Conservation (phyloP, 106 monocot species). For the Dendrobium officinale region DNA sequence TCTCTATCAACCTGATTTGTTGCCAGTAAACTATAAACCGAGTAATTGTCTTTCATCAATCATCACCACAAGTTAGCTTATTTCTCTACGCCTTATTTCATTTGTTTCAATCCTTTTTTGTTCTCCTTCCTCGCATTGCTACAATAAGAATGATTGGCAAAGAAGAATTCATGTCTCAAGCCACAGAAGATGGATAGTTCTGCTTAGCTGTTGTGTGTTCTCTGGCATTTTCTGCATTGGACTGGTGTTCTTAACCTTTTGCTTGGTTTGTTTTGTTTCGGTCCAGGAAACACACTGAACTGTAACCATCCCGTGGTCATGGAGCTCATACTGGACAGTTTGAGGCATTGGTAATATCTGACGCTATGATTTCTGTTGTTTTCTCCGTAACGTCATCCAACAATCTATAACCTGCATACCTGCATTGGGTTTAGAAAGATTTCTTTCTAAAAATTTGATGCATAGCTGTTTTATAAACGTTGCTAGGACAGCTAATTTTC, state of each 20-base stretch:
- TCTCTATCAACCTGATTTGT: too few species aligned
- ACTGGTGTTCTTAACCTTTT: not conserved
- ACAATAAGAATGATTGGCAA: too few species aligned
- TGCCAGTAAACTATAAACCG: too few species aligned
- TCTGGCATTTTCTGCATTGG: not conserved
- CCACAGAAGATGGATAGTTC: too few species aligned
- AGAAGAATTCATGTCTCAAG: too few species aligned
- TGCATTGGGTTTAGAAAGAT: not conserved
- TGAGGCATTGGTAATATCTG: conserved; percentile 79
- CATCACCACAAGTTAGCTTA: too few species aligned
- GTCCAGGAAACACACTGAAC: conserved; percentile 89
- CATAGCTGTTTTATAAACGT: not conserved
- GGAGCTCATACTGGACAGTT: conserved; percentile 93
- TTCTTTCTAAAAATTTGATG: not conserved
- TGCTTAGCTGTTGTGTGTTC: not conserved
- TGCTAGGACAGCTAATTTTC: not conserved
- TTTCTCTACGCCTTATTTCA: too few species aligned
- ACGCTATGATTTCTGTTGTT: not conserved
- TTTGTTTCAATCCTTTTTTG: too few species aligned
- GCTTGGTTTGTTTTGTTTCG: conserved; percentile 1
- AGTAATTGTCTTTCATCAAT: too few species aligned
- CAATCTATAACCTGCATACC: not conserved
- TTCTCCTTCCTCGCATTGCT: too few species aligned
- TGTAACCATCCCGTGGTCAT: conserved; percentile 98
- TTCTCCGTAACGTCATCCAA: not conserved